These are phyloP conservation scores for Trichoderma gracile DNA, from an alignment of 2,329 filamentous ascomycete species.

Conservation along the genomic window DNA sequence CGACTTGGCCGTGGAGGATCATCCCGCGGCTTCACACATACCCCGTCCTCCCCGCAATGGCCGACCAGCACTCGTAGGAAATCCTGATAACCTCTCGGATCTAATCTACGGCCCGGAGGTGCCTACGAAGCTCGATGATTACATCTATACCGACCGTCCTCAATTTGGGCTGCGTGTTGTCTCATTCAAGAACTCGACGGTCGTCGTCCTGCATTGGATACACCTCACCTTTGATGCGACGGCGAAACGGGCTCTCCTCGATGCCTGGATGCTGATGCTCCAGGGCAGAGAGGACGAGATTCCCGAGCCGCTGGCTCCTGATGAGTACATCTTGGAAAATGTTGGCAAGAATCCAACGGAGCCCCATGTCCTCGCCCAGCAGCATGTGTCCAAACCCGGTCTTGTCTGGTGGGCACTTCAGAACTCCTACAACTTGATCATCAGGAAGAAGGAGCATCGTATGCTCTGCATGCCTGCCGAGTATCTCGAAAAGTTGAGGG, in stretches of 20 bases:
- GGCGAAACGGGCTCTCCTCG: slow-evolving; percentile 44
- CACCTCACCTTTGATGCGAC: slow-evolving; percentile 52
- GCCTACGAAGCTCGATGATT: slow-evolving; percentile 42
- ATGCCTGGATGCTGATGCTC: slow-evolving; percentile 49
- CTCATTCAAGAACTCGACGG: slow-evolving; percentile 51
- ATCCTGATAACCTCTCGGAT: slow-evolving; percentile 26
- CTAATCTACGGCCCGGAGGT: slow-evolving; percentile 26
- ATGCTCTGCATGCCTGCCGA: slow-evolving; percentile 43
- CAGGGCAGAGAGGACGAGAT: slow-evolving; percentile 46
- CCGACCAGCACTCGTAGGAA: slow-evolving; percentile 27
- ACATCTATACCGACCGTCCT: slow-evolving; percentile 44
- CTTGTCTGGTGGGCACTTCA: slow-evolving; percentile 4
- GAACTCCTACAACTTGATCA: slow-evolving; percentile 35
- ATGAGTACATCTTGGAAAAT: slow-evolving; percentile 27
- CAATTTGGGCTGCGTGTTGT: slow-evolving; percentile 51
- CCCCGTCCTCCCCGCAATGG: slow-evolving; percentile 35
- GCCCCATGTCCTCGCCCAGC: slow-evolving; percentile 5
- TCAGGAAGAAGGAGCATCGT: slow-evolving; percentile 39
- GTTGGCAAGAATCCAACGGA: slow-evolving; percentile 7
- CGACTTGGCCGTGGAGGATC: slow-evolving; percentile 42
- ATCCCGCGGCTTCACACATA: slow-evolving; percentile 44
- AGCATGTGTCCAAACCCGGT: slow-evolving; percentile 34
- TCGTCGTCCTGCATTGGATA: slow-evolving; percentile 49
- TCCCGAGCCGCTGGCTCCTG: slow-evolving; percentile 37
- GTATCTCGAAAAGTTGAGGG: slow-evolving; percentile 13